Percentiles rank a stretch among this genome's conserved stretches.
Conservation (phyloP, 495 filamentous ascomycete genomes). For the Neurospora tetrasperma region DNA sequence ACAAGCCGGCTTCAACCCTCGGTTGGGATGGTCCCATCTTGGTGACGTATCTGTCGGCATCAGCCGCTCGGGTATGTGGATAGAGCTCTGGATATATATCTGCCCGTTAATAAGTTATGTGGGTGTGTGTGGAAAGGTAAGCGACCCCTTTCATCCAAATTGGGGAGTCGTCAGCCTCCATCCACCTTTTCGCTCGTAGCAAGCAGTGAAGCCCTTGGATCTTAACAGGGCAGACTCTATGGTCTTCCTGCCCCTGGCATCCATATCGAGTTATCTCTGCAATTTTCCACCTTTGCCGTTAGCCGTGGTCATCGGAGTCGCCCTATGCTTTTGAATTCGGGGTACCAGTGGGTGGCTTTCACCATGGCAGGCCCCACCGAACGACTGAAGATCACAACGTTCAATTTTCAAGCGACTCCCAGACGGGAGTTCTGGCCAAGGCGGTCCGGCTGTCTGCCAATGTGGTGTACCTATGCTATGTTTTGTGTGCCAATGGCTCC, state of each 20-base stretch:
- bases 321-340: not conserved
- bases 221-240: not conserved
- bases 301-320: not conserved
- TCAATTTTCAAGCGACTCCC: not conserved
- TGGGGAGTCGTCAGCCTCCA: not conserved
- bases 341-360: not conserved
- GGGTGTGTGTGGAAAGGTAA: not conserved
- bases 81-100: not conserved
- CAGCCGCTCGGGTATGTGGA: not conserved
- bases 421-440: not conserved
- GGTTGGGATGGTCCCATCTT: not conserved
- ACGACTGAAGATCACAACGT: not conserved
- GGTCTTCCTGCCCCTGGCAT: not conserved
- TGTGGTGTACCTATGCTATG: not conserved
- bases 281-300: not conserved
- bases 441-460: not conserved
- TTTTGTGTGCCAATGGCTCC: not conserved
- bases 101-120: not conserved
- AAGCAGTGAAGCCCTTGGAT: not conserved
- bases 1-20: not conserved
- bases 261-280: not conserved
- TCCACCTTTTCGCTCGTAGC: not conserved
- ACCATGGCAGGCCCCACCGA: not conserved
- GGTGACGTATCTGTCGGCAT: not conserved
- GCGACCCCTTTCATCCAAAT: constrained; percentile 1